Conservation (phyloP, 2,329 filamentous ascomycete species). For the Trichoderma koningiopsis region DNA sequence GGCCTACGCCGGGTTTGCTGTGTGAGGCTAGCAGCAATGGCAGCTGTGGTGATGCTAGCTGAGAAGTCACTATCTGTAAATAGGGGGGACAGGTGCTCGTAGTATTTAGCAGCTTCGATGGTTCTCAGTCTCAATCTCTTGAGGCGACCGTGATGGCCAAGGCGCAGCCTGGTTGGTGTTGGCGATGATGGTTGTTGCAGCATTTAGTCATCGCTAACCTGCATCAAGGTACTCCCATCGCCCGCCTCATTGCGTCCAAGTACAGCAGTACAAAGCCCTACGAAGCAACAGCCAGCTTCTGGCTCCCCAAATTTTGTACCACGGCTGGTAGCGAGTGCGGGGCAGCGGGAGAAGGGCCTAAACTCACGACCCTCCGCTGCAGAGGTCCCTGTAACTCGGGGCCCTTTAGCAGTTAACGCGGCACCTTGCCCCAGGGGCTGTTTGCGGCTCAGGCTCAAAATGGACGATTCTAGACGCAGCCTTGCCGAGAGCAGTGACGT, state of each 20-base stretch:
- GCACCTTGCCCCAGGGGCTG: neutral
- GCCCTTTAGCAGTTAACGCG: constrained; percentile 4
- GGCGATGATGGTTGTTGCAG: constrained; percentile 1
- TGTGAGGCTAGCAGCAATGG: neutral
- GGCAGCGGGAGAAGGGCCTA: constrained; percentile 5
- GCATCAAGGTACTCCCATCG: neutral
- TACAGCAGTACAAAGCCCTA: neutral
- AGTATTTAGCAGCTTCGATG: neutral
- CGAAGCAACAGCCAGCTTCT: neutral
- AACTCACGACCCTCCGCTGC: neutral
- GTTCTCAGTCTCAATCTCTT: neutral
- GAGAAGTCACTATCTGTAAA: neutral
- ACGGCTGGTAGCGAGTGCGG: constrained; percentile 12
- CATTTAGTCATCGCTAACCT: neutral
- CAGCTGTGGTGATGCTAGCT: neutral
- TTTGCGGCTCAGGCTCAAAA: neutral
- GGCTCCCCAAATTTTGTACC: neutral
- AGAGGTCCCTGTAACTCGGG: neutral
- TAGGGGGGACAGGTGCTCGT: neutral
- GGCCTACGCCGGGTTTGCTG: neutral
- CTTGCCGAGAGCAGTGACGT: neutral
- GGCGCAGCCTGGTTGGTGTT: neutral
- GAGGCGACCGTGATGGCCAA: neutral
- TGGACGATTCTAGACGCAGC: constrained; percentile 4
- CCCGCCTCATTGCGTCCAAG: neutral